These are phyloP conservation scores for Pseudogymnoascus sp. DNA, from an alignment of 2,329 filamentous ascomycete species.

Conservation along the genomic window DNA sequence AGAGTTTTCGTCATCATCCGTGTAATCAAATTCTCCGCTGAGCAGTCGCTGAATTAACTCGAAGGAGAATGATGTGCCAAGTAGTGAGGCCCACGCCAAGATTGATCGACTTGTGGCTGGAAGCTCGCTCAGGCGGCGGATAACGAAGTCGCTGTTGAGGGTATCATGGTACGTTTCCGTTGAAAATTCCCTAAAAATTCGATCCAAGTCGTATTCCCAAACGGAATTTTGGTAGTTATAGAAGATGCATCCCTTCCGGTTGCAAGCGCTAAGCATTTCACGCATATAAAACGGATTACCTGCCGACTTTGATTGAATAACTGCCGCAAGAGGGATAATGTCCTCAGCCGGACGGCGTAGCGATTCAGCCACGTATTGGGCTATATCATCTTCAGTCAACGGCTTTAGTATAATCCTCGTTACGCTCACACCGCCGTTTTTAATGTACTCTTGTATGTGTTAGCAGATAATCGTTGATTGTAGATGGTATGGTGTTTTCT, in stretches of 20 bases:
- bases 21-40: conserved; percentile 63
- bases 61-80: conserved; percentile 81
- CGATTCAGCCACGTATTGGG: conserved; percentile 74
- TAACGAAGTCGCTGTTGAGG: conserved; percentile 75
- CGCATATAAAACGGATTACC: conserved; percentile 89
- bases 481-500: conserved; percentile 12
- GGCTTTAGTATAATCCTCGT: conserved; percentile 67
- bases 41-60: conserved; percentile 69
- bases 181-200: conserved; percentile 77
- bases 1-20: conserved; percentile 33
- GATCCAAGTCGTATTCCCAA: conserved; percentile 82
- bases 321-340: conserved; percentile 68
- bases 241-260: conserved; percentile 80
- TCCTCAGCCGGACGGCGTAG: conserved; percentile 67
- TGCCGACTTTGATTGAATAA: conserved; percentile 80
- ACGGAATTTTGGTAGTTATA: conserved; percentile 77
- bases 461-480: conserved; percentile 16
- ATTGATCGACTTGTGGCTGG: conserved; percentile 68
- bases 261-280: conserved; percentile 81
- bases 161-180: conserved; percentile 71
- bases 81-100: conserved; percentile 75
- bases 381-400: conserved; percentile 70
- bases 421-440: conserved; percentile 44
- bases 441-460: conserved; percentile 25
- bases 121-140: conserved; percentile 67